A percentile compares a stretch with the other conserved stretches of the same genome.
phyloP scores from a whole-genome alignment of 495 filamentous ascomycete genomes.

The Penicillium arizonense region DNA sequence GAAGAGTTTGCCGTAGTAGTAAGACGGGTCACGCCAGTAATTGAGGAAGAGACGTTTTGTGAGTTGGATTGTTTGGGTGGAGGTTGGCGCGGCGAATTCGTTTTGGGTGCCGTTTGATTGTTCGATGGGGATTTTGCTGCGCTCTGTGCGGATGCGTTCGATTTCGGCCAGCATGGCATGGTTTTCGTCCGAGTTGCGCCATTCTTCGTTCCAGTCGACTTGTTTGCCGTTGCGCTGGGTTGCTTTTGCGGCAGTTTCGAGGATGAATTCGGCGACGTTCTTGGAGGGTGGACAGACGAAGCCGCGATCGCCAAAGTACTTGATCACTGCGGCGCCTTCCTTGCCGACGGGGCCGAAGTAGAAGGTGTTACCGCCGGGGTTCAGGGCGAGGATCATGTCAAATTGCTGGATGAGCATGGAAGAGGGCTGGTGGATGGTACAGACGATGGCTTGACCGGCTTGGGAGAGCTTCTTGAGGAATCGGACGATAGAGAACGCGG shows the following conservation, averaged over 20 bases:
- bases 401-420: constrained; percentile 72
- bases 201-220: constrained; percentile 71
- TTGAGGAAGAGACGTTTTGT: constrained; percentile 65
- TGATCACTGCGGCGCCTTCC: constrained; percentile 58
- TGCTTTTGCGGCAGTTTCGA: constrained; percentile 73
- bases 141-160: constrained; percentile 52
- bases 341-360: constrained; percentile 73
- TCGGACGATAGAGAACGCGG: constrained; percentile 76
- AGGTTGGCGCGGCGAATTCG: constrained; percentile 64
- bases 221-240: constrained; percentile 47
- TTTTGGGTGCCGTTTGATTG: constrained; percentile 35
- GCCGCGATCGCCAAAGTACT: constrained; percentile 65
- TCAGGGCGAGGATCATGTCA: constrained; percentile 71
- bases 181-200: constrained; percentile 60
- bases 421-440: constrained; percentile 80
- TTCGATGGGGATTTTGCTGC: constrained; percentile 47
- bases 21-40: constrained; percentile 70
- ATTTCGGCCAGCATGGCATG: constrained; percentile 57
- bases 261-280: constrained; percentile 84
- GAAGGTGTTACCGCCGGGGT: constrained; percentile 68
- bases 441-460: constrained; percentile 73
- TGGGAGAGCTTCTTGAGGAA: constrained; percentile 82
- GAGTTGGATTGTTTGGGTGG: constrained; percentile 57
- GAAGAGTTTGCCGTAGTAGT: constrained; percentile 75
- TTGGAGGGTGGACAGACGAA: constrained; percentile 58